Evolutionary conservation across 2,329 filamentous ascomycete species (phyloP).

Genomic region (Helotiales sp.): DNA sequence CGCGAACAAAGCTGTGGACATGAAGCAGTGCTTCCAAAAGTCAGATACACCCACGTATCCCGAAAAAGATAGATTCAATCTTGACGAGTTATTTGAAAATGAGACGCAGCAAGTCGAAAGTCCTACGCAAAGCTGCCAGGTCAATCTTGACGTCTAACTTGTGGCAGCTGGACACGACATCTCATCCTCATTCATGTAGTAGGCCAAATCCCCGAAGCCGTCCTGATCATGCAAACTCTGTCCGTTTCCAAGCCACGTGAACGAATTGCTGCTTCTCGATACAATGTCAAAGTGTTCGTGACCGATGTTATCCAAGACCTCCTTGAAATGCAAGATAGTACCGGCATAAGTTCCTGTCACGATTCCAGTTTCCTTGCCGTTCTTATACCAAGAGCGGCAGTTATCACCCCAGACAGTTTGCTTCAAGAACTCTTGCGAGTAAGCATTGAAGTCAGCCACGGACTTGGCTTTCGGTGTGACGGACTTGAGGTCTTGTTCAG

Average conservation of each 20-base stretch:
- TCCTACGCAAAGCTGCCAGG: no score
- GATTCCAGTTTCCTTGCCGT: slow-evolving; percentile 13
- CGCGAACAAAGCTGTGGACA: no score
- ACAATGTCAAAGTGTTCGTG: slow-evolving; percentile 14
- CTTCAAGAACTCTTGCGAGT: slow-evolving; percentile 32
- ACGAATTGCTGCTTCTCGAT: slow-evolving; percentile 8
- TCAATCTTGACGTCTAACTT: no score
- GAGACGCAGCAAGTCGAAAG: no score
- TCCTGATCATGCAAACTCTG: slow-evolving; percentile 8
- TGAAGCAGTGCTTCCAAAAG: no score
- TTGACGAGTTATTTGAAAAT: no score
- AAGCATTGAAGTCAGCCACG: slow-evolving; percentile 40
- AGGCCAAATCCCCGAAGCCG: not conserved
- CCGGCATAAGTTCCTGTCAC: not conserved
- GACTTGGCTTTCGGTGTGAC: slow-evolving; percentile 43
- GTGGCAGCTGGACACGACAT: not conserved
- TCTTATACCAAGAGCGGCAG: slow-evolving; percentile 35
- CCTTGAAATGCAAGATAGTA: slow-evolving; percentile 12
- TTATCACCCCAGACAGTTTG: slow-evolving; percentile 32
- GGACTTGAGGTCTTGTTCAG: slow-evolving; percentile 18
- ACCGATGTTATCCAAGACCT: slow-evolving; percentile 9
- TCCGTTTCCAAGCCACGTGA: slow-evolving; percentile 14
- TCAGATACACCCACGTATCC: no score
- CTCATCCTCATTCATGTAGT: slow-evolving; percentile 3
- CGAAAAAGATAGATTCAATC: no score